Conservation (phyloP, 2,329 filamentous ascomycete species). For the Leptographium wingfieldii region DNA sequence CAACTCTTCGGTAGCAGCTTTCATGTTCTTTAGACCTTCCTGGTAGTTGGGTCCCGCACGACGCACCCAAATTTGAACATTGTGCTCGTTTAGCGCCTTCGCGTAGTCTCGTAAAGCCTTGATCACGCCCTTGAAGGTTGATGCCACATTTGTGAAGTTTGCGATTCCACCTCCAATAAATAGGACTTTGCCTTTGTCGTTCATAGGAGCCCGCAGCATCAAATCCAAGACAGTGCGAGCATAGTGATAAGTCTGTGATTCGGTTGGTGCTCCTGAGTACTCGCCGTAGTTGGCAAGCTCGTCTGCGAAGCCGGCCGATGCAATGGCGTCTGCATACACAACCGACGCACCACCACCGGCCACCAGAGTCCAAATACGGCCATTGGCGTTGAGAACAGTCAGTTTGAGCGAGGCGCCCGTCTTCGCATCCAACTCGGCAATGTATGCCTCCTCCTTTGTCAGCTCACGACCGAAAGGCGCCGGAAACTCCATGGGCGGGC, state of each 20-base stretch:
- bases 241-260: slow-evolving; percentile 99
- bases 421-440: slow-evolving; percentile 97
- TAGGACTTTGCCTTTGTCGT: slow-evolving; percentile 89
- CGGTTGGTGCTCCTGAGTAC: slow-evolving; percentile 96
- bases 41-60: slow-evolving; percentile 95
- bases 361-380: slow-evolving; percentile 95
- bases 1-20: slow-evolving; percentile 86
- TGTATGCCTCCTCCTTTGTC: slow-evolving; percentile 98
- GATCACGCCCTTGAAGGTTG: slow-evolving; percentile 99
- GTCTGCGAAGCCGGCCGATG: slow-evolving; percentile 84
- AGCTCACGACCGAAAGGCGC: slow-evolving; percentile 97
- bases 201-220: slow-evolving; percentile 81
- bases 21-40: slow-evolving; percentile 99
- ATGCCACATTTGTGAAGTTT: slow-evolving; percentile 99
- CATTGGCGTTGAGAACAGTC: slow-evolving; percentile 82
- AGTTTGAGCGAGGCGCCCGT: slow-evolving; percentile 98
- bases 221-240: slow-evolving; percentile 92
- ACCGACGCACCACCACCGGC: slow-evolving; percentile 99
- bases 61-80: slow-evolving; percentile 93
- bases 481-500: slow-evolving; percentile 97
- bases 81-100: slow-evolving; percentile 81
- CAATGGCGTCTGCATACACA: slow-evolving; percentile 97
- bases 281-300: slow-evolving; percentile 99
- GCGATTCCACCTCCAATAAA: slow-evolving; percentile 99
- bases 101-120: slow-evolving; percentile 86